These are phyloP conservation scores for Capronia epimyces DNA, from an alignment of 2,329 filamentous ascomycete species.

Conservation along the genomic window DNA sequence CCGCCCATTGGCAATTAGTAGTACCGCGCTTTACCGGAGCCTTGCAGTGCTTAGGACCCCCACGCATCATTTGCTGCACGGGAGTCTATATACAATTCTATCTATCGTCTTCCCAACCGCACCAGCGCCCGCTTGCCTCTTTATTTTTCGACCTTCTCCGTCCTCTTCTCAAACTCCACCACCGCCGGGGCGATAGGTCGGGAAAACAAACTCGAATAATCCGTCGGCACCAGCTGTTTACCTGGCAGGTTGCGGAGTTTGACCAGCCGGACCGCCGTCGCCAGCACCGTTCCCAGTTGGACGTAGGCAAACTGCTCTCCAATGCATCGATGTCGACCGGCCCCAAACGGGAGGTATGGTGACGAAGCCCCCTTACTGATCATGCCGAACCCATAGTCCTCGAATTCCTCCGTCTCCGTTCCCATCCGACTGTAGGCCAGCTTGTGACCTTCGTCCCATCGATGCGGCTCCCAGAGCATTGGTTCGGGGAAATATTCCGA, in stretches of 20 bases:
- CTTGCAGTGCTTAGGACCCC: background rate
- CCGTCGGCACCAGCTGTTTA: constrained; percentile 63
- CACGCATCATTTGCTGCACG: too few relatives aligned
- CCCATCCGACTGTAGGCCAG: constrained; percentile 45
- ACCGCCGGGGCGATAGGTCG: constrained; percentile 58
- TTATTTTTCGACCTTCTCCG: background rate
- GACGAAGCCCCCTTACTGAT: constrained; percentile 85
- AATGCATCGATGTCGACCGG: constrained; percentile 88
- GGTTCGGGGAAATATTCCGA: constrained; percentile 75
- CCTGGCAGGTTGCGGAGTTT: constrained; percentile 72
- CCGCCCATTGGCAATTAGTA: background rate
- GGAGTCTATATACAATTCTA: background rate
- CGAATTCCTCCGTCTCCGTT: constrained; percentile 61
- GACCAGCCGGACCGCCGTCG: constrained; percentile 69
- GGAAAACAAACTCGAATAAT: constrained; percentile 64
- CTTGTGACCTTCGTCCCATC: constrained; percentile 67
- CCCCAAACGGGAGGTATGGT: constrained; percentile 90
- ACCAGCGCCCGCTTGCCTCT: background rate
- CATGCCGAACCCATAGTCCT: constrained; percentile 90
- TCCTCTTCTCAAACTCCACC: constrained; percentile 26
- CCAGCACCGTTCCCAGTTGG: constrained; percentile 80
- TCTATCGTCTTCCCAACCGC: background rate
- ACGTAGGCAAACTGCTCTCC: constrained; percentile 95
- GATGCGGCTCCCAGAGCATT: constrained; percentile 78
- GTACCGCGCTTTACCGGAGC: background rate